These are phyloP conservation scores for Onygenales sp. DNA, from an alignment of 2,329 filamentous ascomycete genomes.

Conservation along the genomic window DNA sequence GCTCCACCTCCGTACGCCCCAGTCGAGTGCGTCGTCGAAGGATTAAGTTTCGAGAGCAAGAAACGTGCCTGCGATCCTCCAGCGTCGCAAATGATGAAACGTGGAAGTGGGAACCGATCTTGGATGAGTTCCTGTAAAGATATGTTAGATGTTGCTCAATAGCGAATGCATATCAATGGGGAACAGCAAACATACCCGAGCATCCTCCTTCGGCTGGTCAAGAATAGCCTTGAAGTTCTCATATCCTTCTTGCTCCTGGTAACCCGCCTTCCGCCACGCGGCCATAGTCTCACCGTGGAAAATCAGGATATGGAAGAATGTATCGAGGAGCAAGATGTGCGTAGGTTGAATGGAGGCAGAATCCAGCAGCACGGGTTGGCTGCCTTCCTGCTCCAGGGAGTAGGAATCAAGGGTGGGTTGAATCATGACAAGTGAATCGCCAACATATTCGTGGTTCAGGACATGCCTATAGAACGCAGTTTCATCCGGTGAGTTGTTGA, in stretches of 20 bases:
- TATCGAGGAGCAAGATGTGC: slow-evolving; percentile 88
- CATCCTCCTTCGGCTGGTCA: slow-evolving; percentile 92
- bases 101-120: slow-evolving; percentile 93
- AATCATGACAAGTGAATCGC: slow-evolving; percentile 97
- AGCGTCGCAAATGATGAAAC: slow-evolving; percentile 98
- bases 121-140: slow-evolving; percentile 73
- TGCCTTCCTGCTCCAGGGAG: slow-evolving; percentile 89
- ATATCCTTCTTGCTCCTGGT: slow-evolving; percentile 96
- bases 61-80: slow-evolving; percentile 96
- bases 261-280: slow-evolving; percentile 95
- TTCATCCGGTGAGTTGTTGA: slow-evolving; percentile 98
- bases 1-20: slow-evolving; percentile 84
- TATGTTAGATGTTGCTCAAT: slow-evolving; percentile 1
- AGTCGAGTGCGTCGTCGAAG: slow-evolving; percentile 90
- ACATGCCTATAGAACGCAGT: slow-evolving; percentile 98
- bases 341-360: slow-evolving; percentile 93
- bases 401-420: slow-evolving; percentile 96
- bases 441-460: slow-evolving; percentile 91
- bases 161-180: background rate
- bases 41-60: slow-evolving; percentile 92
- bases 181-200: slow-evolving; percentile 53
- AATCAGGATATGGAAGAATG: slow-evolving; percentile 98
- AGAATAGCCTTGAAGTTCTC: slow-evolving; percentile 87
- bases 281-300: slow-evolving; percentile 98
- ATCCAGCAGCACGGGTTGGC: slow-evolving; percentile 86